phyloP scores from a whole-genome alignment of 192 early-diverging fungal species.

The Coemansia sp. region DNA sequence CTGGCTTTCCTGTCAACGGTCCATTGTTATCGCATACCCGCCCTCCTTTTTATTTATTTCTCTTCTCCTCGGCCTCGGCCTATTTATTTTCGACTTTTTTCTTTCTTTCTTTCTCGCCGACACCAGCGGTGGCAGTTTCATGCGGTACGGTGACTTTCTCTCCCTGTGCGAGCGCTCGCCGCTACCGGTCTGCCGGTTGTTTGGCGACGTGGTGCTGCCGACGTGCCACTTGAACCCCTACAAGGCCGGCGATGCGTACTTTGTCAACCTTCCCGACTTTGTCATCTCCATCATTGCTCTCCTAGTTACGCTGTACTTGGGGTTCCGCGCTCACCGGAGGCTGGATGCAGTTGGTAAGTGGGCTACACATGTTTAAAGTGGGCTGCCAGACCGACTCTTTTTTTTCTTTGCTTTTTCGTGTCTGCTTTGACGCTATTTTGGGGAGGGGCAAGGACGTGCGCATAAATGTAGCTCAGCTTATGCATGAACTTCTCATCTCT shows the following conservation, averaged over 20 bases:
- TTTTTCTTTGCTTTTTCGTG: not conserved
- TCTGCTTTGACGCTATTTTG: conserved; percentile 4
- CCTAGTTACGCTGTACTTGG: conserved; percentile 40
- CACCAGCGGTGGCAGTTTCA: conserved; percentile 17
- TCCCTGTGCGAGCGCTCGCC: conserved; percentile 49
- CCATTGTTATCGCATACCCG: not conserved
- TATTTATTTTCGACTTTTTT: not conserved
- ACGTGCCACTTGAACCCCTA: conserved; percentile 30
- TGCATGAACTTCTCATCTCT: not conserved
- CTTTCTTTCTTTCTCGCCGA: not conserved
- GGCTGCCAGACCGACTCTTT: not conserved
- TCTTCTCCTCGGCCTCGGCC: not conserved
- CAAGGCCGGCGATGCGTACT: conserved; percentile 12
- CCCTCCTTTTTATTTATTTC: not conserved
- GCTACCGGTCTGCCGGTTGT: conserved; percentile 50
- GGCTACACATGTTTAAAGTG: not conserved
- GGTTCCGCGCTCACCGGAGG: conserved; percentile 49
- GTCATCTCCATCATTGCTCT: conserved; percentile 48
- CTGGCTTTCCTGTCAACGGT: conserved; percentile 1
- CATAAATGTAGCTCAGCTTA: not conserved
- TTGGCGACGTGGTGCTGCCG: conserved; percentile 37
- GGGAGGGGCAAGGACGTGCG: not conserved
- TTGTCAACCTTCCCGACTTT: conserved; percentile 55
- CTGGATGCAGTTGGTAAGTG: conserved; percentile 55
- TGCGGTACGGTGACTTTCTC: conserved; percentile 56